These are phyloP conservation scores for Lasiodiplodia hormozganensis DNA, from an alignment of 2,329 filamentous ascomycete species.

Conservation along the genomic window DNA sequence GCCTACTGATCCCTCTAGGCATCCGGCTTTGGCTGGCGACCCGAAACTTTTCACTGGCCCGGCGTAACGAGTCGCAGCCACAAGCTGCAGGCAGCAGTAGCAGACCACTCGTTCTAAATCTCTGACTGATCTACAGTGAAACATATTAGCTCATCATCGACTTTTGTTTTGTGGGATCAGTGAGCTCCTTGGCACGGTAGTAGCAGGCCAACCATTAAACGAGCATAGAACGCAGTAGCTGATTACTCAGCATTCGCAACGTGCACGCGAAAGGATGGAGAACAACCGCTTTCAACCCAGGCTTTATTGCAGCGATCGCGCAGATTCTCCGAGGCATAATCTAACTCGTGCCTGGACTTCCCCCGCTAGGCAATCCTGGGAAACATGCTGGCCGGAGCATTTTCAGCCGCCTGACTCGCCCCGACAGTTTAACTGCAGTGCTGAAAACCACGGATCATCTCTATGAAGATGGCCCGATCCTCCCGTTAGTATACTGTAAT, in stretches of 20 bases:
- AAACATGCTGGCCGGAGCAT: background rate
- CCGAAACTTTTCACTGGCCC: background rate
- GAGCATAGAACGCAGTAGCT: too few species aligned
- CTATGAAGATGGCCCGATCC: background rate
- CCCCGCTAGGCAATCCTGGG: background rate
- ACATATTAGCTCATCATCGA: background rate
- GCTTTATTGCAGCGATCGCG: background rate
- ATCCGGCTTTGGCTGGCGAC: background rate
- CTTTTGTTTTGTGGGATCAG: too few species aligned
- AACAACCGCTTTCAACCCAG: too few species aligned
- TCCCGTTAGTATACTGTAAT: background rate
- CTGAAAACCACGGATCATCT: background rate
- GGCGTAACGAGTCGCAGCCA: background rate
- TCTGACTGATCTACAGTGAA: background rate
- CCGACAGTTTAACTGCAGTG: background rate
- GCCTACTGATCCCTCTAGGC: constrained; percentile 1
- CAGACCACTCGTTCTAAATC: too few species aligned
- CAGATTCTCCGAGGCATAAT: background rate
- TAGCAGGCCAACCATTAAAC: too few species aligned
- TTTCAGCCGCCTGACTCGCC: too few species aligned
- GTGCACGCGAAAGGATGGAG: background rate
- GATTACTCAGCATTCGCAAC: too few species aligned
- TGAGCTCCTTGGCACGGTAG: too few species aligned
- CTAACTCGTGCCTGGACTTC: background rate
- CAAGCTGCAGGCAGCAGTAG: background rate